Evolutionary conservation across 1,139 yeast genomes (phyloP).

Genomic region (Pichia inconspicua): DNA sequence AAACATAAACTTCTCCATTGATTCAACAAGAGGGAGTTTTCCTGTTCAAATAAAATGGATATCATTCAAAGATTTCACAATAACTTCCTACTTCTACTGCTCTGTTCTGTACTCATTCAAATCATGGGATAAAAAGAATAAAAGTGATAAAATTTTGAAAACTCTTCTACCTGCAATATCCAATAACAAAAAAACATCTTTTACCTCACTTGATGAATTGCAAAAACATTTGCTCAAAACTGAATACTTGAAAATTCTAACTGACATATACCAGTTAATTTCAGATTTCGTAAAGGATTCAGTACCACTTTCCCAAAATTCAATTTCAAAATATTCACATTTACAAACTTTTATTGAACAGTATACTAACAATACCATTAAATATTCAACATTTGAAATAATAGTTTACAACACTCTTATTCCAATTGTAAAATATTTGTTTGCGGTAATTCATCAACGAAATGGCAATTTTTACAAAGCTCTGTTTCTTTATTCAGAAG

Average conservation of each 20-base stretch:
- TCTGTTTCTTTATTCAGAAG: constrained; percentile 30
- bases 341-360: constrained; percentile 31
- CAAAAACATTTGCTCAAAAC: constrained; percentile 25
- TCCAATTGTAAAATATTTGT: constrained; percentile 33
- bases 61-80: constrained; percentile 35
- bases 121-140: constrained; percentile 30
- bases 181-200: not conserved
- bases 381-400: constrained; percentile 31
- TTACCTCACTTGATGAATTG: constrained; percentile 4
- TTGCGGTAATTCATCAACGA: constrained; percentile 34
- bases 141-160: constrained; percentile 32
- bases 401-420: constrained; percentile 30
- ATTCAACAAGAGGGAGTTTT: constrained; percentile 1
- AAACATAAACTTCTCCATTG: constrained; percentile 27
- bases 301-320: constrained; percentile 14
- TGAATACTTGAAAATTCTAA: constrained; percentile 26
- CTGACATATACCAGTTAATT: constrained; percentile 32
- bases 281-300: constrained; percentile 29
- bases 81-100: constrained; percentile 31
- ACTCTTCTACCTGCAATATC: not conserved
- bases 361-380: constrained; percentile 26
- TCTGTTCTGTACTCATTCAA: constrained; percentile 26
- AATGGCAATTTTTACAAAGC: constrained; percentile 33
- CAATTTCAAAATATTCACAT: constrained; percentile 7
- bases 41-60: constrained; percentile 33